phyloP scores from a whole-genome alignment of 2,329 filamentous ascomycete species.

The Pseudocercospora fijiensis region DNA sequence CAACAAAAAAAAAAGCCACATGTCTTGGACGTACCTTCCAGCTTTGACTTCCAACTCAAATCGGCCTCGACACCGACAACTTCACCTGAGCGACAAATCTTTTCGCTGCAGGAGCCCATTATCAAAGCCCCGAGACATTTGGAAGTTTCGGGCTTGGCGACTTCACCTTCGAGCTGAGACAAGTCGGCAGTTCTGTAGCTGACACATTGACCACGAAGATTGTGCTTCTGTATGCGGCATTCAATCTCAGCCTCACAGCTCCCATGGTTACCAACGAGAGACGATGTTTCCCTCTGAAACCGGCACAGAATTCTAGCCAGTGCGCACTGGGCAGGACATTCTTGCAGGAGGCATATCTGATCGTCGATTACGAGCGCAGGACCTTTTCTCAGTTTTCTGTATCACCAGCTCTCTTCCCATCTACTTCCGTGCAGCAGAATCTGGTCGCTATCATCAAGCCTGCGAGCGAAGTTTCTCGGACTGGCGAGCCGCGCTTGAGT shows the following conservation, averaged over 20 bases:
- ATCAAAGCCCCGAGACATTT: conserved; percentile 23
- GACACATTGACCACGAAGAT: conserved; percentile 31
- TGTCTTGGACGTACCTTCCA: too few species aligned
- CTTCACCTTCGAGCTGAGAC: conserved; percentile 39
- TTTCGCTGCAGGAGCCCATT: conserved; percentile 38
- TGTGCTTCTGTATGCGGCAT: conserved; percentile 42
- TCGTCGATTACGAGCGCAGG: conserved; percentile 30
- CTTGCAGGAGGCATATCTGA: conserved; percentile 34
- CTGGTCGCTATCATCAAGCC: conserved; percentile 27
- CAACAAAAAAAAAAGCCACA: neutral
- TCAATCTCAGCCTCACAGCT: conserved; percentile 37
- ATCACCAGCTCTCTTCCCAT: conserved; percentile 24
- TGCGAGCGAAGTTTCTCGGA: conserved; percentile 31
- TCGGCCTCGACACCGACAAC: neutral
- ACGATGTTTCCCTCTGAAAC: conserved; percentile 29
- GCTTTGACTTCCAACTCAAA: neutral
- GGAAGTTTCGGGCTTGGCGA: conserved; percentile 38
- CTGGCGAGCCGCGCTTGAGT: conserved; percentile 11
- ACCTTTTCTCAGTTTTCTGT: conserved; percentile 32
- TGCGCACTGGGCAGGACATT: conserved; percentile 33
- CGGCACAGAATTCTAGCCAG: conserved; percentile 28
- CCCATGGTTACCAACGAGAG: conserved; percentile 34
- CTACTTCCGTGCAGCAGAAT: neutral
- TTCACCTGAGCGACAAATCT: neutral
- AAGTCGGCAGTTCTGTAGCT: neutral